A percentile compares a stretch with the other conserved stretches of the same genome.
These are phyloP conservation scores for Pyrus betulifolia DNA, from an alignment of 306 rosid genomes.

Conservation along the genomic window DNA sequence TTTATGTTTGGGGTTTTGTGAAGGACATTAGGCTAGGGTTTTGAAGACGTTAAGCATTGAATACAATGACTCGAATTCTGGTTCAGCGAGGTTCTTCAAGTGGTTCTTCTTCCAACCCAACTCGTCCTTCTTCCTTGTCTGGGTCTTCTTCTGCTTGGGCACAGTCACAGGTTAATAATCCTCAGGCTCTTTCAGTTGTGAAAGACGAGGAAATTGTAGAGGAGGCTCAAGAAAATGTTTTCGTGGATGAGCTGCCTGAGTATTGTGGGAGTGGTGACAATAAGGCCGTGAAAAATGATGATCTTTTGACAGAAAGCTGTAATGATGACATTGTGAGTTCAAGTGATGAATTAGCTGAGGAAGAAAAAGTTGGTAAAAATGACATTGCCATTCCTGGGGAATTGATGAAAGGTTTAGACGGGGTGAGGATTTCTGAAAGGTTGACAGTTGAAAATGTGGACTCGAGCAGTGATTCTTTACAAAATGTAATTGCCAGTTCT, in stretches of 20 bases:
- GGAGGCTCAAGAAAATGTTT: constrained; percentile 31
- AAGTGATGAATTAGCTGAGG: constrained; percentile 28
- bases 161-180: constrained; percentile 38
- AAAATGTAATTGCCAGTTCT: constrained; percentile 27
- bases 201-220: constrained; percentile 61
- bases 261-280: constrained; percentile 22
- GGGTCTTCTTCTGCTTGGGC: constrained; percentile 40
- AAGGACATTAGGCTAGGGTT: constrained; percentile 9
- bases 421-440: constrained; percentile 33
- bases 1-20: constrained; percentile 21
- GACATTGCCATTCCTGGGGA: constrained; percentile 35
- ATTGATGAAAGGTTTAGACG: constrained; percentile 20
- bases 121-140: constrained; percentile 42
- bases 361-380: constrained; percentile 35
- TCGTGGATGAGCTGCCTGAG: constrained; percentile 47
- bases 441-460: constrained; percentile 28
- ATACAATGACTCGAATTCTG: constrained; percentile 67
- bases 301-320: constrained; percentile 29
- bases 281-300: constrained; percentile 41
- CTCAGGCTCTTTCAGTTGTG: constrained; percentile 26
- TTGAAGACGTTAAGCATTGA: constrained; percentile 2
- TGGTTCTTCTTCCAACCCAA: constrained; percentile 52
- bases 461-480: constrained; percentile 21
- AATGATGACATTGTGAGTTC: constrained; percentile 37
- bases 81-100: constrained; percentile 71